Evolutionary conservation across 495 filamentous ascomycete genomes (phyloP), one percentile per base, ranked within the genome.

Genomic region (Aspergillus hancockii): DNA sequence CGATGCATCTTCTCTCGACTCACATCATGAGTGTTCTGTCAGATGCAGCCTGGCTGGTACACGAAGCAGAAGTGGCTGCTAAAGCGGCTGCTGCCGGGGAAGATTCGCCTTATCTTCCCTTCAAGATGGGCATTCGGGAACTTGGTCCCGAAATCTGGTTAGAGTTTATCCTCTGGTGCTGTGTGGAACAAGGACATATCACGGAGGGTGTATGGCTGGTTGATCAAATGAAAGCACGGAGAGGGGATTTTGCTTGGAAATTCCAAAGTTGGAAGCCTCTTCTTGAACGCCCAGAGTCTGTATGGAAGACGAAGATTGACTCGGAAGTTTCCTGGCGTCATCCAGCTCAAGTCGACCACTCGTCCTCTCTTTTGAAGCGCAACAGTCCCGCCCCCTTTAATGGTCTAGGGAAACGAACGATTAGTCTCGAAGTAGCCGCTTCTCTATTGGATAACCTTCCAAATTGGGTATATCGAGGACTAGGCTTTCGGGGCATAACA

Each of bases 101-200:
- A 43, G 78, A 82, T 14, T 76, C 83, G 12, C 84, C 82, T 1
- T 82, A 76, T 25, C 64, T 79, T 4, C 73, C 76, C 18, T 79
- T 79, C 61, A 81, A 79, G 40, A 71, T 82, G 23, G 71, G 74
- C 23, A 70, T 85, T n/a, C 72, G 75, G 50, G 79, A 81, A 38
- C 66, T 88, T 3, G 80, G 80, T 1, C 79, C 81, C 19, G 82
- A 86, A 56, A 72, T 88, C 21, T 89, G 86, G 86, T 67, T 89
- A 2, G 86, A 89, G 61, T 72, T 88, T 13, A 76, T 88, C 47
- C 74, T 89, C 8, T 89, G 85, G 86, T 83, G 81, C 56, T 89
- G 86, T 64, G 74, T 88, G 25, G 83, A 88, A 63, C 81, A 85
- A 58, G 82, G 81, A 7, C 84, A 83, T 72, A 66, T 81, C 10